These are phyloP conservation scores for Penicillium sp. DNA, from an alignment of 2,329 filamentous ascomycete species.

Conservation along the genomic window DNA sequence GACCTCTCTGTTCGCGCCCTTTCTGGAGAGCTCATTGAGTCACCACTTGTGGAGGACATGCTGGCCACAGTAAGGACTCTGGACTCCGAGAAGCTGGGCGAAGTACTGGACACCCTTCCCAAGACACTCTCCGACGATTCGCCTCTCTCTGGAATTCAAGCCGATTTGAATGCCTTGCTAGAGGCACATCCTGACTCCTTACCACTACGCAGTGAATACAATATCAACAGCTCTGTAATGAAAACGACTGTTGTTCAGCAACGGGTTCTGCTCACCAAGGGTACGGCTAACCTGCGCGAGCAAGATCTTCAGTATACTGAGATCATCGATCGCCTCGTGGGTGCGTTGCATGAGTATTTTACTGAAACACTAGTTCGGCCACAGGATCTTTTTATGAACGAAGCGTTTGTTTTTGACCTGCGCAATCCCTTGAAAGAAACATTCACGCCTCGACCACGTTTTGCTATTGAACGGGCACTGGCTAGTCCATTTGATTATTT, in stretches of 20 bases:
- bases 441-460: slow-evolving; percentile 59
- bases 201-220: slow-evolving; percentile 71
- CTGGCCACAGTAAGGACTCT: slow-evolving; percentile 53
- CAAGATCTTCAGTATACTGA: slow-evolving; percentile 57
- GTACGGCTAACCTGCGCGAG: slow-evolving; percentile 54
- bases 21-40: slow-evolving; percentile 54
- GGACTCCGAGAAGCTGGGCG: slow-evolving; percentile 50
- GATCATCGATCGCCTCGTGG: slow-evolving; percentile 50
- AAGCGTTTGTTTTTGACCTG: slow-evolving; percentile 60
- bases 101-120: slow-evolving; percentile 41
- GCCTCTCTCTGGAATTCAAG: slow-evolving; percentile 45
- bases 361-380: slow-evolving; percentile 48
- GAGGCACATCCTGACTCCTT: slow-evolving; percentile 48
- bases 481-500: slow-evolving; percentile 61
- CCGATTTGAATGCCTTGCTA: slow-evolving; percentile 50
- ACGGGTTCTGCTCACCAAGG: slow-evolving; percentile 59
- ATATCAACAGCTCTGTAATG: slow-evolving; percentile 59
- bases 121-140: slow-evolving; percentile 33
- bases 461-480: slow-evolving; percentile 60
- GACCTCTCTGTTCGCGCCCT: slow-evolving; percentile 44
- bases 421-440: slow-evolving; percentile 57
- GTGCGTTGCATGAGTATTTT: slow-evolving; percentile 49
- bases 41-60: slow-evolving; percentile 53
- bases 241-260: slow-evolving; percentile 61
- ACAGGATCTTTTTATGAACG: slow-evolving; percentile 53